phyloP scores from a whole-genome alignment of 306 rosid genomes.

The Begonia masoniana region DNA sequence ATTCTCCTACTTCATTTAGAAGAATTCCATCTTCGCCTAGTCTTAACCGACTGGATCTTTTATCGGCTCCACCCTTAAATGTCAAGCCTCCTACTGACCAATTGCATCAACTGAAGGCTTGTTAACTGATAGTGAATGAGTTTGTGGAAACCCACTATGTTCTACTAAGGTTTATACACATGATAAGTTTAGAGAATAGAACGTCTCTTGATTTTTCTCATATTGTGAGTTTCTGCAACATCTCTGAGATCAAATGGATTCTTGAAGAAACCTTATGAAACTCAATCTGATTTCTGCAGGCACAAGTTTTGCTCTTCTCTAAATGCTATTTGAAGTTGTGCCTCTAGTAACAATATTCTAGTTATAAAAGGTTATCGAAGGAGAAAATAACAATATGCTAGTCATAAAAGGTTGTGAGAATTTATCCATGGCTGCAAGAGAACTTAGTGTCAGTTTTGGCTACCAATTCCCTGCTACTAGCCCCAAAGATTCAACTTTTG shows the following conservation, averaged over 20 bases:
- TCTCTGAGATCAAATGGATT: no score
- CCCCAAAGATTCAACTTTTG: background rate
- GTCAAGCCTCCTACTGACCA: background rate
- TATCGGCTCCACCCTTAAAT: background rate
- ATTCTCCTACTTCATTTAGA: background rate
- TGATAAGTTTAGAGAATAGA: no score
- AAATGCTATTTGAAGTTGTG: background rate
- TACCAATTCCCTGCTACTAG: background rate
- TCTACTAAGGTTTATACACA: no score
- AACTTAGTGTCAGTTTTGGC: background rate
- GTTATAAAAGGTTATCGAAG: background rate
- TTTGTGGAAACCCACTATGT: background rate
- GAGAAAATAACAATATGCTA: background rate
- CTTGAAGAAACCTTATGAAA: background rate
- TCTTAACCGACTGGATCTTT: background rate
- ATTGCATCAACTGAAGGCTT: background rate
- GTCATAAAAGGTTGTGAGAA: background rate
- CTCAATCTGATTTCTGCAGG: background rate
- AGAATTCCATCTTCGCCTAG: background rate
- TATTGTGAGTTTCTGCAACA: no score
- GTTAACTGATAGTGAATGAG: background rate
- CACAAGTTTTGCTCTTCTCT: background rate
- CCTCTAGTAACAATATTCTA: background rate
- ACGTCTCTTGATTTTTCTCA: no score
- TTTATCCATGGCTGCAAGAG: conserved; percentile 1